Base-by-base conservation (phyloP, 805 yeast genomes). In the Kodamaea laetipori region DNA sequence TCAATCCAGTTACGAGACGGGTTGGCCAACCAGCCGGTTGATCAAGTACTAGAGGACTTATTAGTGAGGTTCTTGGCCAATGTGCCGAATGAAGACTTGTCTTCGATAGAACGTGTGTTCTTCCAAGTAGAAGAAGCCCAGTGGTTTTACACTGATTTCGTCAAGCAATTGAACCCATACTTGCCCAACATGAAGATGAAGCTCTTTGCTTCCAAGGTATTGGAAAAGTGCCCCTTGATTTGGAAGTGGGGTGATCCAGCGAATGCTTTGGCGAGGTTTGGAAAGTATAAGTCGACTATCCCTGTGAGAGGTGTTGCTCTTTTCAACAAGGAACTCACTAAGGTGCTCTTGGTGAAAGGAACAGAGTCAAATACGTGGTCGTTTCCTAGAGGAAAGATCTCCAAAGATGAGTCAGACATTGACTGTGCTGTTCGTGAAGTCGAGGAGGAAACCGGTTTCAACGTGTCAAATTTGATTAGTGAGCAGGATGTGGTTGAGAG, bases 121-220 rank as follows among this genome's bases (percentile, higher is more conserved):
- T 94, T 94, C 68, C 96, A 90, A 61, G 83, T 94, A 32, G 99
- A 94, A 70, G 98, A 94, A 64, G 99, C 99, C 2, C 97, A 90
- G 54, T 94, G 99, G 99, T 94, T 86, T 60, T 94, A 90, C 64
- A 77, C 85, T 39, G 99, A 94, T 64, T 90, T 84, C 55, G 74
- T 84, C 9, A 76, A 90, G 26, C 77, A 76, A 26, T 66, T 83
- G 54, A 85, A 89, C 60, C 90, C 94, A 3, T 63, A 73, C 24
- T 71, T 92, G 46, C 98, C 97, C 1, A 60, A 78, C 2, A 67
- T 90, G 71, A 85, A 83, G 57, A 81, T 90, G 78, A 85, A 84
- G 60, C 66, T 76, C 6, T 90, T 94, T 61, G 82, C 90, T 0
- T 77, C 83, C 36, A 74, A 72, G 49, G 67, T 94, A 26, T 72